phyloP scores from a whole-genome alignment of 208 protist species.

The Lotmaria passim region DNA sequence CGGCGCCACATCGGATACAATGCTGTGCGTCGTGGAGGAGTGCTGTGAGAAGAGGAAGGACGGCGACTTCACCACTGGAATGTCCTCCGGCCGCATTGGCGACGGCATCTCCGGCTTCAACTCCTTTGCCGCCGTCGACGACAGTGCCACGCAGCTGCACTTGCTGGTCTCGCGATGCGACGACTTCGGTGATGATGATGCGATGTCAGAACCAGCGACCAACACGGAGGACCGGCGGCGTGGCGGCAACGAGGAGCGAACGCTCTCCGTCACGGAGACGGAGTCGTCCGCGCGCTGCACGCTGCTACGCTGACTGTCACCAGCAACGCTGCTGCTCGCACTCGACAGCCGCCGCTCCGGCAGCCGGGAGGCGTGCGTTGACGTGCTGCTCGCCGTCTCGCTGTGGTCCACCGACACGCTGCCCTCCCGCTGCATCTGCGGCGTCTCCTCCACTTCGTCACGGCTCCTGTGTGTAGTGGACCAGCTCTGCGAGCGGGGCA shows the following conservation, averaged over 20 bases:
- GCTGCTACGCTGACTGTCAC: constrained; percentile 5
- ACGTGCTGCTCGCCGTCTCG: constrained; percentile 5
- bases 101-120: neutral
- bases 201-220: neutral
- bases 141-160: neutral
- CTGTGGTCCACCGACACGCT: constrained; percentile 2
- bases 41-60: neutral
- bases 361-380: constrained; percentile 23
- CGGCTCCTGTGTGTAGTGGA: neutral
- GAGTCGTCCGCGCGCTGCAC: neutral
- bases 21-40: neutral
- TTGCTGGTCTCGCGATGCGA: neutral
- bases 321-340: neutral
- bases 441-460: neutral
- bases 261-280: constrained; percentile 12
- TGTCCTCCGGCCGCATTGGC: constrained; percentile 9
- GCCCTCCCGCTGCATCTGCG: neutral
- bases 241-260: constrained; percentile 27
- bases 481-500: too few relatives aligned
- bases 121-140: neutral
- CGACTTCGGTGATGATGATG: neutral
- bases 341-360: constrained; percentile 16
- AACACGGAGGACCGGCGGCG: constrained; percentile 19
- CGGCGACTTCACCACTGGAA: constrained; percentile 3
- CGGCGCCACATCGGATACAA: neutral